These are phyloP conservation scores for Arachis stenosperma DNA, from an alignment of 306 rosid species.

Conservation along the genomic window DNA sequence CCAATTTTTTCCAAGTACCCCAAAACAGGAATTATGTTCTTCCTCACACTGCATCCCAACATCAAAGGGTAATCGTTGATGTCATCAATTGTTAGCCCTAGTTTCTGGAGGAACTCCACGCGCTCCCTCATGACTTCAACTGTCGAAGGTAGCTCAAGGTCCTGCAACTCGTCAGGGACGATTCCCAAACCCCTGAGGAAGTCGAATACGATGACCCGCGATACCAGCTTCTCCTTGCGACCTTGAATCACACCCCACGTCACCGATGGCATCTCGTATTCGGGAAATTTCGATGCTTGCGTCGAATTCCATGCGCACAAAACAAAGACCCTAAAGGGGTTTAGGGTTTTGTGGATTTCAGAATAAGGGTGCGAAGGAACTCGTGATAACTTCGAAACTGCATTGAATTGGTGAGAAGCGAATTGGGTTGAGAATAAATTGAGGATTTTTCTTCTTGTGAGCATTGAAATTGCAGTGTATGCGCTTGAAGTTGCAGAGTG, in stretches of 20 bases:
- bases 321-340: conserved; percentile 57
- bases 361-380: conserved; percentile 24
- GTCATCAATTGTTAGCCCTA: conserved; percentile 77
- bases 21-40: conserved; percentile 82
- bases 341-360: conserved; percentile 40
- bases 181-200: conserved; percentile 81
- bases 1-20: conserved; percentile 94
- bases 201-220: conserved; percentile 81
- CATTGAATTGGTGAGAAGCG: conserved; percentile 25
- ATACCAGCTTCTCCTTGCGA: conserved; percentile 89
- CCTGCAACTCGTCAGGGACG: conserved; percentile 79
- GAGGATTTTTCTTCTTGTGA: conserved; percentile 51
- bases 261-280: conserved; percentile 90
- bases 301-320: conserved; percentile 50
- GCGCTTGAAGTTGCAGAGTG: not conserved
- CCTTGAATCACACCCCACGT: conserved; percentile 98
- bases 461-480: conserved; percentile 40
- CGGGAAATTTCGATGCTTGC: conserved; percentile 71
- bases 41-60: conserved; percentile 82
- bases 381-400: conserved; percentile 20
- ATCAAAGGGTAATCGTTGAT: conserved; percentile 83
- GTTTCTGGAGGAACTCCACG: conserved; percentile 79
- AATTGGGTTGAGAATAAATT: conserved; percentile 32
- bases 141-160: conserved; percentile 80
- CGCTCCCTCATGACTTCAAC: conserved; percentile 89